phyloP scores from a whole-genome alignment of 495 filamentous ascomycete species.

The Aspergillus bertholletiae region DNA sequence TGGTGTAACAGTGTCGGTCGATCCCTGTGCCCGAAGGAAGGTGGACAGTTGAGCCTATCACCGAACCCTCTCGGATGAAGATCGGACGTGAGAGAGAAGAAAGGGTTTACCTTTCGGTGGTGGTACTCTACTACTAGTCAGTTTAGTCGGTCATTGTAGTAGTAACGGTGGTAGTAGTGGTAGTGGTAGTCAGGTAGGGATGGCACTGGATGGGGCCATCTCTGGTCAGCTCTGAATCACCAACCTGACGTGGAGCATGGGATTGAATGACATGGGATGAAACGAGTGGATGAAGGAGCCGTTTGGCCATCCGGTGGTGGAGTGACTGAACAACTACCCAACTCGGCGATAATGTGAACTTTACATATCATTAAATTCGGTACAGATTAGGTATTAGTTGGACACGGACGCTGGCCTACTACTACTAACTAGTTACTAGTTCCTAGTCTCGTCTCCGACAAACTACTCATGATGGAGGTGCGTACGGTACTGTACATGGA shows the following conservation, averaged over 20 bases:
- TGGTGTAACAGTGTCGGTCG: background rate
- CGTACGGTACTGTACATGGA: no score
- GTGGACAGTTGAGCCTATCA: background rate
- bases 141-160: no score
- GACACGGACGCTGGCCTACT: no score
- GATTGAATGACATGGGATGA: background rate
- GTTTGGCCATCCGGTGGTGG: background rate
- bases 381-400: no score
- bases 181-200: background rate
- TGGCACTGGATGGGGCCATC: background rate
- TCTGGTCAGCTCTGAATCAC: background rate
- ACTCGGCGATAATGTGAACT: background rate
- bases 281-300: background rate
- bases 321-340: background rate
- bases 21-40: conserved; percentile 1
- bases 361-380: no score
- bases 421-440: no score
- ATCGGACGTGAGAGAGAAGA: background rate
- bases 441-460: no score
- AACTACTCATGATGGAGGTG: no score
- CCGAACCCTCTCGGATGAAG: background rate
- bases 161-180: no score
- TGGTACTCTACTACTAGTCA: no score
- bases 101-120: no score
- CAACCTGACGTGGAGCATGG: background rate